Evolutionary conservation across 177 flowering plant species (phyloP).

Genomic region (Vitis hybrid): DNA sequence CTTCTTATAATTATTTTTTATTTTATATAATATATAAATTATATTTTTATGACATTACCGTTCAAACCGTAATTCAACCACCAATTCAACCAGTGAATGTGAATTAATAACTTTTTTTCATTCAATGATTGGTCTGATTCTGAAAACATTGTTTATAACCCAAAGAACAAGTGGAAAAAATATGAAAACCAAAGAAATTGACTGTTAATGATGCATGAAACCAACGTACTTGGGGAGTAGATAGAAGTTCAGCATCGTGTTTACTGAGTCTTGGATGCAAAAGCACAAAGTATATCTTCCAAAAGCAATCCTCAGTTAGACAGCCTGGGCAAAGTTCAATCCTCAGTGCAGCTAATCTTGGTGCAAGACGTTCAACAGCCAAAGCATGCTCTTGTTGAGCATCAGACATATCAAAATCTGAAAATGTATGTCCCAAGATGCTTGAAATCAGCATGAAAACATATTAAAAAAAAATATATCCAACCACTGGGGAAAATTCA

Average conservation of each 20-base stretch:
- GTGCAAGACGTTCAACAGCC: conserved; percentile 75
- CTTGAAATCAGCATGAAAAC: background rate
- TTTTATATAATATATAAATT: no score
- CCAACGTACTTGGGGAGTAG: conserved; percentile 73
- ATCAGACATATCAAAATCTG: conserved; percentile 90
- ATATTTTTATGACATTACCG: no score
- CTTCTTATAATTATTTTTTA: no score
- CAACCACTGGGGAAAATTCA: no score
- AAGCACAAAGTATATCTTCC: conserved; percentile 94
- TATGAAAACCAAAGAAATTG: background rate
- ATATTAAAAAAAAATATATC: background rate
- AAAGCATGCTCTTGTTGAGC: conserved; percentile 83
- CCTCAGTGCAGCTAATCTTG: conserved; percentile 81
- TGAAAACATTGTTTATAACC: no score
- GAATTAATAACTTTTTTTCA: no score
- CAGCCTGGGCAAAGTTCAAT: conserved; percentile 83
- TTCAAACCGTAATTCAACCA: no score
- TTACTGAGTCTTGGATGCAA: conserved; percentile 78
- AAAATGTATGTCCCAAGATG: conserved; percentile 3
- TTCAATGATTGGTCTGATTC: no score
- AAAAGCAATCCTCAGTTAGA: conserved; percentile 81
- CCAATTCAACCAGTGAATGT: no score
- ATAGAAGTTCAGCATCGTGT: conserved; percentile 69
- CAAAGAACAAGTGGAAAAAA: background rate
- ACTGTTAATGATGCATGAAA: background rate